Evolutionary conservation across 768 basidiomycete species (phyloP), one percentile per base, ranked within the genome.

Genomic region (Cantharellus cinnabarinus): DNA sequence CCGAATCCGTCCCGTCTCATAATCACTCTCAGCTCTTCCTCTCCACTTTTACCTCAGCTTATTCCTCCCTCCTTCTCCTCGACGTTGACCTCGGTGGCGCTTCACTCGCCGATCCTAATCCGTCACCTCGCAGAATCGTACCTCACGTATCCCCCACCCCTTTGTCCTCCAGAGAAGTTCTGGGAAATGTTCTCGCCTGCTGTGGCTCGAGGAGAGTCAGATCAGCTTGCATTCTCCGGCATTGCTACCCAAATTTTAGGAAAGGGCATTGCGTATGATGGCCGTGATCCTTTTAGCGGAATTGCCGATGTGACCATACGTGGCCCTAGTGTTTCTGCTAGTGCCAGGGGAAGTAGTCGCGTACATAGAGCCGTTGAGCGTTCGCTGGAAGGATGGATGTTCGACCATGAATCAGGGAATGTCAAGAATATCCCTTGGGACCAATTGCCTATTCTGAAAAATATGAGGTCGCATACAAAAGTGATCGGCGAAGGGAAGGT

Each of bases 101-200:
- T 82, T 0, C 84, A 89, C 65, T 84, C 89, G 2, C 76, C 85
- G 0, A 71, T 74, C 1, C 75, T 95, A 57, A 70, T 97, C 41
- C 67, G 66, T 4, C 78, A 88, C 65, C 70, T 98, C 55, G 76
- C 85, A 2, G 74, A 72, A 37, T 79, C 80, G 4, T 90, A 87
- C 67, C 74, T 87, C 52, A 77, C 79, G 2, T 10, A 7, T 7
- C 77, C 76, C 0, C 87, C 89, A 0, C 83, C 85, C 1, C 79
- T 83, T 4, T 77, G 79, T 4, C 64, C 77, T 0, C 71, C 74
- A n/a, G 71, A 76, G 41, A 86, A 86, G 65, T 93, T 91, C 70
- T 91, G 85, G 86, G 72, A 73, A 42, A 74, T 89, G 5, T 86
- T 93, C 65, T 68, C 80, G 4, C 83, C 85, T 0, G 67, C 86